phyloP scores from a whole-genome alignment of 2,329 filamentous ascomycete genomes.

The Cladophialophora bantiana region DNA sequence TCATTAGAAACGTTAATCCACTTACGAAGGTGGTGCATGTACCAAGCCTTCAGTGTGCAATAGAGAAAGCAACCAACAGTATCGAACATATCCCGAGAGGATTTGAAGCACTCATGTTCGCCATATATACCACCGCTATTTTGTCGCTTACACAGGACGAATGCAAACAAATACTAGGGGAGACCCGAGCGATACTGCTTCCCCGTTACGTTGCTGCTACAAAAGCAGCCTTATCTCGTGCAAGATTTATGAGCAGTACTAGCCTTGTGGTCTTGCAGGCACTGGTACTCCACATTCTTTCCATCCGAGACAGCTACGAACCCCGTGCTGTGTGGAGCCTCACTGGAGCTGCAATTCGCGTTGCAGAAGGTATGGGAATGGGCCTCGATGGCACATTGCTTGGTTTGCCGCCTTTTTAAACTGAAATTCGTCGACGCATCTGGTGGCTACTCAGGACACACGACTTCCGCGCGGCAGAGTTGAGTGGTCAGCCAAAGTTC shows the following conservation, averaged over 20 bases:
- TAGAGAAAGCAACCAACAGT: slow-evolving; percentile 40
- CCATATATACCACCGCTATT: slow-evolving; percentile 46
- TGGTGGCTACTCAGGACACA: slow-evolving; percentile 66
- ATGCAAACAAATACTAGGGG: slow-evolving; percentile 35
- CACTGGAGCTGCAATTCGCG: slow-evolving; percentile 66
- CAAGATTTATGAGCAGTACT: slow-evolving; percentile 37
- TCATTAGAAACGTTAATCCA: slow-evolving; percentile 42
- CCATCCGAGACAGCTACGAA: slow-evolving; percentile 65
- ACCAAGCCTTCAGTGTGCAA: slow-evolving; percentile 41
- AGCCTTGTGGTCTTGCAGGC: slow-evolving; percentile 58
- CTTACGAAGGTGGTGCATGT: slow-evolving; percentile 42
- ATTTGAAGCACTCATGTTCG: slow-evolving; percentile 45
- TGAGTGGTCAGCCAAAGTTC: slow-evolving; percentile 40
- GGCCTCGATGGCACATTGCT: slow-evolving; percentile 67
- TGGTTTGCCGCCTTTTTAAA: slow-evolving; percentile 67
- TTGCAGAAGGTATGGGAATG: slow-evolving; percentile 72
- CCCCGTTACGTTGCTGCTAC: slow-evolving; percentile 39
- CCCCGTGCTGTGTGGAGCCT: slow-evolving; percentile 67
- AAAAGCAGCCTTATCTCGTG: slow-evolving; percentile 36
- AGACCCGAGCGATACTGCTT: slow-evolving; percentile 40
- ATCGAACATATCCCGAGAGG: slow-evolving; percentile 35
- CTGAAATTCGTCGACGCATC: slow-evolving; percentile 70
- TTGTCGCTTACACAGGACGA: slow-evolving; percentile 44
- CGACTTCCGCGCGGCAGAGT: slow-evolving; percentile 43
- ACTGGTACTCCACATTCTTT: slow-evolving; percentile 66